phyloP scores from a whole-genome alignment of 2,329 filamentous ascomycete genomes.

The Aspergillus tamarii region DNA sequence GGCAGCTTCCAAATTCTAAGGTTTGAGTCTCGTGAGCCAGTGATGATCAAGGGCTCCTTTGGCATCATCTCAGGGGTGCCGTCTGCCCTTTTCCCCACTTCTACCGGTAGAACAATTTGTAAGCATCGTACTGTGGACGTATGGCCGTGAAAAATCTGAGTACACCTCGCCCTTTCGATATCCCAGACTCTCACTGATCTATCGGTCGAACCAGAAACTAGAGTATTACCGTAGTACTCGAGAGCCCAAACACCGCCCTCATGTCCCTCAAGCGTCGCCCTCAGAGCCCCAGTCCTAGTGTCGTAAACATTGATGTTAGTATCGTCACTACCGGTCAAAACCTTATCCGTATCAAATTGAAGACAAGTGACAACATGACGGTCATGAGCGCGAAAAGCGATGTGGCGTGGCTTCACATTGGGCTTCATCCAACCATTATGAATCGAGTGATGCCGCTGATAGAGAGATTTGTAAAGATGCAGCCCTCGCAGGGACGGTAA shows the following conservation, averaged over 20 bases:
- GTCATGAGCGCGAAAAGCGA: slow-evolving; percentile 95
- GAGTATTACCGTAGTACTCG: slow-evolving; percentile 91
- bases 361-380: slow-evolving; percentile 96
- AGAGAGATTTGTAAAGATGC: slow-evolving; percentile 95
- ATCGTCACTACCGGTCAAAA: slow-evolving; percentile 95
- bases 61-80: slow-evolving; percentile 85
- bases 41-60: slow-evolving; percentile 93
- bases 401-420: slow-evolving; percentile 81
- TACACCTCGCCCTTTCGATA: slow-evolving; percentile 88
- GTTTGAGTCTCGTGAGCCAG: slow-evolving; percentile 91
- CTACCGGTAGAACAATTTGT: slow-evolving; percentile 86
- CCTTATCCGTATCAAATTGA: slow-evolving; percentile 97
- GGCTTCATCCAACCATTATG: slow-evolving; percentile 86
- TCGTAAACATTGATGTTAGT: slow-evolving; percentile 98
- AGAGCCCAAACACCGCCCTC: slow-evolving; percentile 98
- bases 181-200: slow-evolving; percentile 99
- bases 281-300: slow-evolving; percentile 86
- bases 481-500: slow-evolving; percentile 77
- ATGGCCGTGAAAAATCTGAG: slow-evolving; percentile 95
- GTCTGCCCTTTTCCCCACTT: slow-evolving; percentile 71
- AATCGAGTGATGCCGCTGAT: slow-evolving; percentile 89
- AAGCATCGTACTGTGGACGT: slow-evolving; percentile 96
- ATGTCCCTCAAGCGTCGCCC: slow-evolving; percentile 84
- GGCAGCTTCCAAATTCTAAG: slow-evolving; percentile 93
- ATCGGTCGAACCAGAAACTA: slow-evolving; percentile 96